Evolutionary conservation across 108 stramenopile genomes (phyloP), one percentile per base, ranked within the genome.

Genomic region (Asterionellopsis glacialis): DNA sequence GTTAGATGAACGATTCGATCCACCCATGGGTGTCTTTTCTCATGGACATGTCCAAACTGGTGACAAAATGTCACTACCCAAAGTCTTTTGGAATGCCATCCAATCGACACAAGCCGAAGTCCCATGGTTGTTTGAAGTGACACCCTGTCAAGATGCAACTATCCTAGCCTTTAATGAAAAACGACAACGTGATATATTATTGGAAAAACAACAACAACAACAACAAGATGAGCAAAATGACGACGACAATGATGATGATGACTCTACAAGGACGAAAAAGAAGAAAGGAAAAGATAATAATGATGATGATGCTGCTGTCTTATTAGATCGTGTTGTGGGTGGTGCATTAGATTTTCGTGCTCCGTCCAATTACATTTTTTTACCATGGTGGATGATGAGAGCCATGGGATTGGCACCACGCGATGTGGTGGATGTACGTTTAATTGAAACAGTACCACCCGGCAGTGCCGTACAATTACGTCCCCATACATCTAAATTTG

Each of bases 261-360:
- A 10, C 14, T 47, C 22, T 22, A 67, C 6, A 9, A 33, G 22
- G 7, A 19, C 19, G 14, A 61, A 7, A 45, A 15, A 9, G 33
- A 47, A 47, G 6, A 16, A 16, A 7, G 7, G 7, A 33, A 33
- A 33, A 33, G 33, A 33, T 33, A 22, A 19, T 47, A 23, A 11
- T 19, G n/a, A 9, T 18, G 26, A 61, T 52, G 25, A 43, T 45
- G 45, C 83, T 11, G 45, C 68, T 19, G 40, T 67, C 9, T n/a
- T 47, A 19, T 60, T 94, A 50, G 55, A 79, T n/a, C 59, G 79
- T 40, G 81, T 82, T 41, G 87, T 90, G 22, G 86, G 88, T 11
- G 80, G 83, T 16, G 81, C 91, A n/a, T 65, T 96, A 45, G 95
- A 96, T 73, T 94, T 91, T 77, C 92, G 95, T n/a, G 83, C 93